Evolutionary conservation across 2,329 filamentous ascomycete species (phyloP), one percentile per base, ranked within the genome.

Genomic region (Aspergillus calidoustus): DNA sequence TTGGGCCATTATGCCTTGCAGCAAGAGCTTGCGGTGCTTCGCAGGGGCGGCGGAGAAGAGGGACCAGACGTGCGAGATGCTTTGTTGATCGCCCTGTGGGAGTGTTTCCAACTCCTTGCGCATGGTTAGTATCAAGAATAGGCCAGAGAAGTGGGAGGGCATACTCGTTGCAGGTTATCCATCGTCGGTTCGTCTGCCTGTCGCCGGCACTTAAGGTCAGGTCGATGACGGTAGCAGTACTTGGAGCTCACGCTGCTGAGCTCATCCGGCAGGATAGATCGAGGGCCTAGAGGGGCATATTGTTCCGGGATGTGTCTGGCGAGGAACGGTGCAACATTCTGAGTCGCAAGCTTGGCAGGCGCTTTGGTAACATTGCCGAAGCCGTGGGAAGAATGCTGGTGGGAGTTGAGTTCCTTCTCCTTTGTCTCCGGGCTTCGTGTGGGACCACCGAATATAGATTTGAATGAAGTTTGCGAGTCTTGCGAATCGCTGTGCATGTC

Each of bases 21-120:
- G 85, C 91, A 99, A 98, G 62, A 99, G 85, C 66, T 96, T 94
- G 69, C 95, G 89, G 73, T 98, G 94, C 75, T 96, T 97, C 9
- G 92, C 86, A 0, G 95, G 95, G 0, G 95, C 93, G 44, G 95
- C 95, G 0, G 94, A 98, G 81, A 99, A 99, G 52, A 98, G 84
- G 0, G 94, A 96, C 95, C 95, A 99, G 59, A 98, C 93, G 72
- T 97, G 94, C 38, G 93, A 92, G 71, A 99, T 97, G 72, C 91
- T 93, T 79, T 97, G 92, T 78, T 97, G 93, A 75, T 99, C 95
- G 66, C 87, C 88, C 64, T 90, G 86, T 5, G 93, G 90, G 38
- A 97, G 85, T 51, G 86, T 88, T 69, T 94, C 91, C 56, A 98
- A 87, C 77, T 95, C 91, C 89, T 93, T 23, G 4, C 7, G 15